phyloP scores from a whole-genome alignment of 176 grass and related monocot genomes.

The Aegilops bicornis region DNA sequence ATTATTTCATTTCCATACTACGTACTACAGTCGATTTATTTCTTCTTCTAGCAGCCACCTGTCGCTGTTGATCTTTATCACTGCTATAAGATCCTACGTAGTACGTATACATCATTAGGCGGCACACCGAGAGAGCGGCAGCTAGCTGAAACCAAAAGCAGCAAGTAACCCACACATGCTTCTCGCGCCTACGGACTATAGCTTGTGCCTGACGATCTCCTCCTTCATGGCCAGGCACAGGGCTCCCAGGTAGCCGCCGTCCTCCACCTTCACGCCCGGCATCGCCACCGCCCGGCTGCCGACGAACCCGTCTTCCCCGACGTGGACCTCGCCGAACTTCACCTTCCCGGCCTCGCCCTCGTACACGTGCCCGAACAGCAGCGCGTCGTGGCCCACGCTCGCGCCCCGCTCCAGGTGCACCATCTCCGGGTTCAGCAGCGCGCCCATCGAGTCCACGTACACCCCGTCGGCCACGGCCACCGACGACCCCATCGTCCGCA shows the following conservation, averaged over 20 bases:
- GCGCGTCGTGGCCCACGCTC: constrained; percentile 51
- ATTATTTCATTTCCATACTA: neutral
- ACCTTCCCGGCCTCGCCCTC: constrained; percentile 68
- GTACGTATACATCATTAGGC: neutral
- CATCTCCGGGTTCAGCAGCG: constrained; percentile 71
- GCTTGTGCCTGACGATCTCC: constrained; percentile 54
- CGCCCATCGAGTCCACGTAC: constrained; percentile 71
- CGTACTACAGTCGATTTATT: constrained; percentile 24
- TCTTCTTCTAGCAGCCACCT: constrained; percentile 27
- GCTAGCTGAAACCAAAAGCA: neutral
- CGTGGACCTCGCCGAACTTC: constrained; percentile 49
- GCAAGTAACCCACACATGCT: neutral
- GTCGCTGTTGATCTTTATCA: constrained; percentile 1
- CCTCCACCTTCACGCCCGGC: constrained; percentile 60
- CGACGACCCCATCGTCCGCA: constrained; percentile 49
- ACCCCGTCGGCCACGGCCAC: constrained; percentile 29
- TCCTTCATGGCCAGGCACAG: constrained; percentile 68
- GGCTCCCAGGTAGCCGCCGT: constrained; percentile 45
- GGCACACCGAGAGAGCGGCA: neutral
- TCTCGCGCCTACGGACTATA: neutral
- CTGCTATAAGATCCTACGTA: constrained; percentile 6
- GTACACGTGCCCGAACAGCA: constrained; percentile 69
- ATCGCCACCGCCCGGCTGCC: constrained; percentile 61
- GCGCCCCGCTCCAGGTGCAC: constrained; percentile 56
- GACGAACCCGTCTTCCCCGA: constrained; percentile 54